A percentile compares a stretch with the other conserved stretches of the same genome.
Evolutionary conservation across 805 yeast genomes (phyloP).

Genomic region (Teunomyces lycoperdinae): DNA sequence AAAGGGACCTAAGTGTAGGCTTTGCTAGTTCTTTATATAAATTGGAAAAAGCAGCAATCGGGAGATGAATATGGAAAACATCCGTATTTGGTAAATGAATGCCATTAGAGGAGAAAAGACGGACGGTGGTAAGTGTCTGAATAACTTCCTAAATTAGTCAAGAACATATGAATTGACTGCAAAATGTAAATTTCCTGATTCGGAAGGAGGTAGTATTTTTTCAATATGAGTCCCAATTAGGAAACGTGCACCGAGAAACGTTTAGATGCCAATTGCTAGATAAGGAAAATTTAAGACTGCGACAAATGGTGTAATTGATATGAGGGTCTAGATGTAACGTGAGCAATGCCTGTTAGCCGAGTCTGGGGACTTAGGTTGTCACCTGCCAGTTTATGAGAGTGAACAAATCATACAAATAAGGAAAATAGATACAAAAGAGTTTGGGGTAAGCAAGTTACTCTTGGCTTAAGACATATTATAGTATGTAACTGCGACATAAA

Average conservation of each 20-base stretch:
- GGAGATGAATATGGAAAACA: not conserved
- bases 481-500: too few species aligned
- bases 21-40: conserved; percentile 1
- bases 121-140: not conserved
- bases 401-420: not conserved
- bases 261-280: not conserved
- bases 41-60: not conserved
- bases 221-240: not conserved
- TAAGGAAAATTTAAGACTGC: not conserved
- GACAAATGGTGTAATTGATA: not conserved
- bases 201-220: not conserved
- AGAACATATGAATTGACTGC: not conserved
- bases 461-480: too few species aligned
- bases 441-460: too few species aligned
- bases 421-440: too few species aligned
- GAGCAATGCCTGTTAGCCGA: not conserved
- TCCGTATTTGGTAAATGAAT: not conserved
- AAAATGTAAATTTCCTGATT: conserved; percentile 2
- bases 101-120: not conserved
- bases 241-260: not conserved
- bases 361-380: not conserved
- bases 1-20: not conserved
- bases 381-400: not conserved
- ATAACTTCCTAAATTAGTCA: conserved; percentile 1
- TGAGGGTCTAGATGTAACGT: not conserved